Conservation (phyloP, 371 early-diverging fungal genomes). For the Paraphysoderma sedebokerense region DNA sequence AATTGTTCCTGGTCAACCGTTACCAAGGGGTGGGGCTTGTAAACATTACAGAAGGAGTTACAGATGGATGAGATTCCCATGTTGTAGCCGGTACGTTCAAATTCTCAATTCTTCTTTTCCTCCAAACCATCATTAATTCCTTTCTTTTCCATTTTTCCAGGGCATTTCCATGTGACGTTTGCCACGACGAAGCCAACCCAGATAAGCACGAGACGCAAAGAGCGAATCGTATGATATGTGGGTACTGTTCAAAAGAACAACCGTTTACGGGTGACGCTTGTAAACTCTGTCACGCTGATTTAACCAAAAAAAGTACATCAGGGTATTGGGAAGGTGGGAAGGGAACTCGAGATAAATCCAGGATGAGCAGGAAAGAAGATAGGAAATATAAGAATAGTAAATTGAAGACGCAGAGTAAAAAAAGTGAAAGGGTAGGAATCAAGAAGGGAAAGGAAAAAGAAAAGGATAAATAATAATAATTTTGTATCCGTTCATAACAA, state of each 20-base stretch:
- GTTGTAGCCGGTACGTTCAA: constrained; percentile 43
- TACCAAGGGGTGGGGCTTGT: constrained; percentile 77
- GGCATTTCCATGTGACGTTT: constrained; percentile 81
- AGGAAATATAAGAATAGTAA: constrained; percentile 23
- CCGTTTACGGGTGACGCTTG: constrained; percentile 35
- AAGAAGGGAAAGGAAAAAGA: constrained; percentile 5
- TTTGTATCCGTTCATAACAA: no score
- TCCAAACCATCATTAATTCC: background rate
- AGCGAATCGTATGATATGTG: constrained; percentile 84
- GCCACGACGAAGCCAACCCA: constrained; percentile 57
- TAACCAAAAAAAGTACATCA: constrained; percentile 18
- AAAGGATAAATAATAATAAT: background rate
- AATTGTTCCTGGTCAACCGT: constrained; percentile 45
- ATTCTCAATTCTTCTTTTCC: background rate
- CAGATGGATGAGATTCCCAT: constrained; percentile 94
- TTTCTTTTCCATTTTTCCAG: background rate
- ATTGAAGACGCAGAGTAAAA: constrained; percentile 29
- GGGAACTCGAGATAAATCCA: constrained; percentile 60
- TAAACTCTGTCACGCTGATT: constrained; percentile 42
- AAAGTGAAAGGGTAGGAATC: constrained; percentile 33
- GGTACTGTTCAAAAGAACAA: constrained; percentile 79
- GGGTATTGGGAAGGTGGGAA: constrained; percentile 96
- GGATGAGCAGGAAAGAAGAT: constrained; percentile 72
- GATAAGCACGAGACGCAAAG: constrained; percentile 45
- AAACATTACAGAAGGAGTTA: constrained; percentile 81